Evolutionary conservation across 192 early-diverging fungal genomes (phyloP).

Genomic region (Coemansia sp.): DNA sequence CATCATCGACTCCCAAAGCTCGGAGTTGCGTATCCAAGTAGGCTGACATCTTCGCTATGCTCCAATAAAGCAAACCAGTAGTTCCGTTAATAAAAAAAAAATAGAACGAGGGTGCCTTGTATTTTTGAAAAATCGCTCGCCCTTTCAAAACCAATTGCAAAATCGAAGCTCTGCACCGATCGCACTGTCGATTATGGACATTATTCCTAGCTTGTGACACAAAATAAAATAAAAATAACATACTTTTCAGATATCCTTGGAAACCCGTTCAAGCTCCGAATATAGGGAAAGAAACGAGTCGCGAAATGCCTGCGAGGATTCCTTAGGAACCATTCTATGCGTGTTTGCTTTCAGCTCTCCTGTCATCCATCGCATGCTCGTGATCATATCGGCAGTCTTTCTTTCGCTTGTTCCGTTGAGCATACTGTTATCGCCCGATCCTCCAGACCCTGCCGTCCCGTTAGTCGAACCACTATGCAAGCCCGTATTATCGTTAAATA

Average conservation of each 20-base stretch:
- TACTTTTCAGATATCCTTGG: not conserved
- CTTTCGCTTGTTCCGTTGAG: not conserved
- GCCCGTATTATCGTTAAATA: not conserved
- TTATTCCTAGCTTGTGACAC: not conserved
- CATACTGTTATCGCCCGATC: not conserved
- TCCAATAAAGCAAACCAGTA: too few species aligned
- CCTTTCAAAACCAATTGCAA: too few species aligned
- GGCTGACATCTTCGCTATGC: constrained; percentile 31
- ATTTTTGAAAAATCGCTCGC: too few species aligned
- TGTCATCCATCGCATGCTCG: not conserved
- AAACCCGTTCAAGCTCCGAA: constrained; percentile 1
- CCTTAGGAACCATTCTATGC: not conserved
- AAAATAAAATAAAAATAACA: not conserved
- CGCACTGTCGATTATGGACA: not conserved
- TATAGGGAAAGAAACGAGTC: constrained; percentile 1
- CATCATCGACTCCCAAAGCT: constrained; percentile 38
- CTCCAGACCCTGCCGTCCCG: not conserved
- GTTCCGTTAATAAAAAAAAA: not conserved
- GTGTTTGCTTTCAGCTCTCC: constrained; percentile 2
- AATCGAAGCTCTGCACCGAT: too few species aligned
- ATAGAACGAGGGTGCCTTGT: too few species aligned
- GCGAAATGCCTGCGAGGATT: not conserved
- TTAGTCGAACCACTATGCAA: not conserved
- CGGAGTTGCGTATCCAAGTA: constrained; percentile 21
- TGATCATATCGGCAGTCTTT: not conserved